A percentile compares a stretch with the other conserved stretches of the same genome.
phyloP scores from a whole-genome alignment of 306 rosid species.

The Vicia faba region DNA sequence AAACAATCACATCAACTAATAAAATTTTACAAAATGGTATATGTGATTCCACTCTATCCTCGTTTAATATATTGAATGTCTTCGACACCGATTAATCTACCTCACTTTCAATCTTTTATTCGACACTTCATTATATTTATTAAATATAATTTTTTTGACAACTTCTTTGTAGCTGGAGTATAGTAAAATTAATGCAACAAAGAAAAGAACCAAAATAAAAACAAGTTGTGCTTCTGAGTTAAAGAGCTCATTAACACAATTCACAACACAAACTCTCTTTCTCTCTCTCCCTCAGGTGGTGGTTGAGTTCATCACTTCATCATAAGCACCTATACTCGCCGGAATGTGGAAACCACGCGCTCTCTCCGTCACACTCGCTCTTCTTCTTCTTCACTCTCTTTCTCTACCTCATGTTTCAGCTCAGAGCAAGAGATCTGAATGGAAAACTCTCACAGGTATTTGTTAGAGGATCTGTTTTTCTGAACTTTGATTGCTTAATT shows the following conservation, averaged over 20 bases:
- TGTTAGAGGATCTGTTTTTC: slow-evolving; percentile 16
- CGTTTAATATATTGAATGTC: no score
- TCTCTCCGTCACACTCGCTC: slow-evolving; percentile 36
- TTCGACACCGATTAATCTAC: no score
- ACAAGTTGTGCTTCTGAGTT: not conserved
- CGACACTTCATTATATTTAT: no score
- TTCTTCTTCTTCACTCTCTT: slow-evolving; percentile 51
- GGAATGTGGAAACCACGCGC: slow-evolving; percentile 74
- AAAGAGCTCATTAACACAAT: not conserved
- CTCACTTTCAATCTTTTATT: no score
- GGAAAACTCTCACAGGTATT: slow-evolving; percentile 74
- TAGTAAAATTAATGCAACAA: no score
- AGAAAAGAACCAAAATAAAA: not conserved
- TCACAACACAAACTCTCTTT: not conserved
- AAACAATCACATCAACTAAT: no score
- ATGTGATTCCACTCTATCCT: no score
- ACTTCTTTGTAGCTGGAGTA: no score
- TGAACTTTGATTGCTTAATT: not conserved
- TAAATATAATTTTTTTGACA: no score
- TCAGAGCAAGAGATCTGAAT: slow-evolving; percentile 62
- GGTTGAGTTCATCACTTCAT: not conserved
- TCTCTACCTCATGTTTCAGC: slow-evolving; percentile 59
- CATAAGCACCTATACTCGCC: slow-evolving; percentile 22
- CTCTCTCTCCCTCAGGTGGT: not conserved
- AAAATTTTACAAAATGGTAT: no score